These are phyloP conservation scores for Lupinus albus DNA, from an alignment of 306 rosid genomes.

Conservation along the genomic window DNA sequence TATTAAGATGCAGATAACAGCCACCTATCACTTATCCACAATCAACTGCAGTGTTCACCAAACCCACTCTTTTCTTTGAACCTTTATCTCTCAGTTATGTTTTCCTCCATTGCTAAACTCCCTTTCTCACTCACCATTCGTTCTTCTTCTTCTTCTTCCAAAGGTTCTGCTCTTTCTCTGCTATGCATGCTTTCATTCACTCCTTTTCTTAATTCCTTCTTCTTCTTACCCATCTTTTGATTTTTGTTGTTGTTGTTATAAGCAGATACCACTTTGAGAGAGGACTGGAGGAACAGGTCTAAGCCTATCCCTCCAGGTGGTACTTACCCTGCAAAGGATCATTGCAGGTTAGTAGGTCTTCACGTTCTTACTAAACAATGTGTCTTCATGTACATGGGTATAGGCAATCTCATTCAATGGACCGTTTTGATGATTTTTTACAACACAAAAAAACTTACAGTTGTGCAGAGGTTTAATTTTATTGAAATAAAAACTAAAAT, in stretches of 20 bases:
- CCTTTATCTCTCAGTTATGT: conserved; percentile 43
- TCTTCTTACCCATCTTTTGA: background rate
- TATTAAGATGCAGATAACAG: too few relatives aligned
- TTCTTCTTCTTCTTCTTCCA: conserved; percentile 56
- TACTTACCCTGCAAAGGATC: conserved; percentile 90
- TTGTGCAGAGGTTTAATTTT: too few relatives aligned
- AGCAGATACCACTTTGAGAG: conserved; percentile 63
- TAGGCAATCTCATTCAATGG: too few relatives aligned
- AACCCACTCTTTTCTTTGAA: background rate
- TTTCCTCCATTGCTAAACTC: conserved; percentile 54
- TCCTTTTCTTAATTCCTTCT: background rate
- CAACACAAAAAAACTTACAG: too few relatives aligned
- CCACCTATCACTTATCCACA: too few relatives aligned
- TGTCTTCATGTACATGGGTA: too few relatives aligned
- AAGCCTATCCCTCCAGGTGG: conserved; percentile 90
- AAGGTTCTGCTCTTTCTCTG: conserved; percentile 47
- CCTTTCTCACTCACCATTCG: conserved; percentile 48
- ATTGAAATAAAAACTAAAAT: too few relatives aligned
- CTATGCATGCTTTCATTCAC: background rate
- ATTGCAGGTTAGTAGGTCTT: conserved; percentile 67
- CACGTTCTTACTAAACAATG: too few relatives aligned
- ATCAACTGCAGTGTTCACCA: too few relatives aligned
- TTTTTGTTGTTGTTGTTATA: background rate
- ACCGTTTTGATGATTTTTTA: conserved; percentile 2
- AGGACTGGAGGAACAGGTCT: conserved; percentile 87